phyloP scores from a whole-genome alignment of 2,329 filamentous ascomycete genomes.

The Pseudodiploospora longispora region DNA sequence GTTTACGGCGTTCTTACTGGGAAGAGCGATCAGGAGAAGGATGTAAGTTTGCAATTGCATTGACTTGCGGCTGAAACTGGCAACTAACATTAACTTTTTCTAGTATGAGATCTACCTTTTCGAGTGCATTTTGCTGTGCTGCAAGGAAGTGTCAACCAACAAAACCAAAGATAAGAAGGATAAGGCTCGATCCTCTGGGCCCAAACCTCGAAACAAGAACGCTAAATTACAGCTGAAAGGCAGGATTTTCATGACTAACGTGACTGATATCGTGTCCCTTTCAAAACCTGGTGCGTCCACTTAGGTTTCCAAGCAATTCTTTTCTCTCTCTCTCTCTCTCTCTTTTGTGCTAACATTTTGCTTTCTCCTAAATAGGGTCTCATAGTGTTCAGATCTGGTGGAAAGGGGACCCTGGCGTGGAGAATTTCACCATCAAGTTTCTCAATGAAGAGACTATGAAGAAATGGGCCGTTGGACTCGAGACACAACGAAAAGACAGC shows the following conservation, averaged over 20 bases:
- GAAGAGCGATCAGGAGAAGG: constrained; percentile 84
- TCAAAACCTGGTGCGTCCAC: constrained; percentile 68
- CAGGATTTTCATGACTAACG: constrained; percentile 98
- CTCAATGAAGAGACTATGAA: constrained; percentile 85
- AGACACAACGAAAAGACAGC: constrained; percentile 63
- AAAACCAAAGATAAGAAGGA: constrained; percentile 75
- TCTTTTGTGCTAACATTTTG: constrained; percentile 17
- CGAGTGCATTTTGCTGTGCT: constrained; percentile 88
- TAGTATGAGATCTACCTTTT: constrained; percentile 98
- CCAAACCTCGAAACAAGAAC: constrained; percentile 55
- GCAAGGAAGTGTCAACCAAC: constrained; percentile 84
- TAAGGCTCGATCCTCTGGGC: constrained; percentile 46
- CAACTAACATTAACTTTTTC: not conserved
- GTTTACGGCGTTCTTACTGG: constrained; percentile 87
- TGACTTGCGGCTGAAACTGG: not conserved
- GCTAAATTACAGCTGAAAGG: constrained; percentile 91
- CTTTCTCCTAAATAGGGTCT: constrained; percentile 49
- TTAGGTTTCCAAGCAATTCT: not conserved
- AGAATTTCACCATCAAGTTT: constrained; percentile 94
- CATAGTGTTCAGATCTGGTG: constrained; percentile 98
- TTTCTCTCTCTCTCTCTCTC: not conserved
- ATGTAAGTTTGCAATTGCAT: constrained; percentile 47
- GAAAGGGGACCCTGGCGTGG: constrained; percentile 92
- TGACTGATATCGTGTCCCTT: constrained; percentile 85
- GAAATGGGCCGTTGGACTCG: constrained; percentile 79